Base-by-base conservation (phyloP, 345 rosid species). In the Eucalyptus fibrosa region DNA sequence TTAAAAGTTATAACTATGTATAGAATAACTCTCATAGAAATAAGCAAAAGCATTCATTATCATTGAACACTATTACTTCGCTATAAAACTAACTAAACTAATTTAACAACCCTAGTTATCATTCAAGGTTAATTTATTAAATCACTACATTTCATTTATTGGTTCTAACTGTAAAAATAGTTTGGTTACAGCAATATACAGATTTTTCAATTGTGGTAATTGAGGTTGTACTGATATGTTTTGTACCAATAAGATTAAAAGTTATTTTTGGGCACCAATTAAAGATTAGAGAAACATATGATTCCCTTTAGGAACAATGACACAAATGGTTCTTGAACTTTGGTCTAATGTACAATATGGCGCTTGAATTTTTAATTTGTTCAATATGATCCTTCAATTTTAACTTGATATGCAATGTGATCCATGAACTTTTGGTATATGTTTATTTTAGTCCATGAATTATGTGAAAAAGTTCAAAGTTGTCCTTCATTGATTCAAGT, bases 271-370 rank as follows among this genome's bases (percentile, higher is more conserved):
- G 69, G 34, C 4, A 1, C 34, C 69, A 62, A 62, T 30, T 62
- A 62, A 67, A 67, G 80, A 37, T 32, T 0, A 32, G 9, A 21
- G 42, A 17, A 32, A 8, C 7, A 67, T 67, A 13, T 13, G 12
- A 32, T 32, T 69, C 12, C 24, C 26, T 21, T 8, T 4, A 53
- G 59, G 26, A 1, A 53, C 5, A 53, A 53, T 53, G 5, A 21
- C 59, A 53, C 26, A 53, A 19, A 19, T 53, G 11, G 4, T 53
- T 0, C 11, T 53, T 53, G 9, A 0, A 8, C 11, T 8, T 2
- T 21, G 5, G 26, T 53, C 4, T 53, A 21, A 53, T 53, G 59
- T 53, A 4, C 10, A 21, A 53, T 53, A 9, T 53, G 26, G 0
- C 0, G 5, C 10, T 19, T 19, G 4, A 53, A 53, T 21, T 8